Conservation (phyloP, 2,329 filamentous ascomycete species). For the Alternaria sp. region DNA sequence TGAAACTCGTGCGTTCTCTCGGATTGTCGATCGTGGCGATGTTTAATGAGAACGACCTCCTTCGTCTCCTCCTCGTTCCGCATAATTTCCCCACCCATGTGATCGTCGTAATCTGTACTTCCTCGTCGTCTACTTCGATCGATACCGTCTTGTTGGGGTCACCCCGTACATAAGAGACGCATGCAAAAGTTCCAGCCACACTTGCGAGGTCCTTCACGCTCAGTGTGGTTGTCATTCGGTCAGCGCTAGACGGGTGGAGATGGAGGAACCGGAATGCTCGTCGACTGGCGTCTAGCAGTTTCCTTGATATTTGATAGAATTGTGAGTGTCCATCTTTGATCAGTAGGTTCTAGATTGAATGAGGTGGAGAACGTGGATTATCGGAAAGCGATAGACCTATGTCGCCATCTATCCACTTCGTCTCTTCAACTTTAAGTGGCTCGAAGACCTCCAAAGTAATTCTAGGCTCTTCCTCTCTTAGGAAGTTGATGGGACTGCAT, state of each 20-base stretch:
- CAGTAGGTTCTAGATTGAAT: not conserved
- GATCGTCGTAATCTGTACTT: not conserved
- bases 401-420: not conserved
- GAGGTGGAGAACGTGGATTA: not conserved
- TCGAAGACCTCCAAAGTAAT: not conserved
- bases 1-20: no score
- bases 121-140: not conserved
- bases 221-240: not conserved
- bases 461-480: not conserved
- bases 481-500: not conserved
- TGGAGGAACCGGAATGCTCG: not conserved
- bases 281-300: not conserved
- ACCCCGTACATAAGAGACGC: constrained; percentile 6
- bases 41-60: not conserved
- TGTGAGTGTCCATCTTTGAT: not conserved
- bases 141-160: not conserved
- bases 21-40: not conserved
- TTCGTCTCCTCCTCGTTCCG: not conserved
- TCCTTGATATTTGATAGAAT: not conserved
- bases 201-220: not conserved
- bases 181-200: not conserved
- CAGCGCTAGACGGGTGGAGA: not conserved
- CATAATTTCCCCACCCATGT: not conserved
- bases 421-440: not conserved
- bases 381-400: not conserved